Percentiles rank a stretch among this genome's conserved stretches.
These are phyloP conservation scores for Mycena rosella DNA, from an alignment of 768 basidiomycete species.

Conservation along the genomic window DNA sequence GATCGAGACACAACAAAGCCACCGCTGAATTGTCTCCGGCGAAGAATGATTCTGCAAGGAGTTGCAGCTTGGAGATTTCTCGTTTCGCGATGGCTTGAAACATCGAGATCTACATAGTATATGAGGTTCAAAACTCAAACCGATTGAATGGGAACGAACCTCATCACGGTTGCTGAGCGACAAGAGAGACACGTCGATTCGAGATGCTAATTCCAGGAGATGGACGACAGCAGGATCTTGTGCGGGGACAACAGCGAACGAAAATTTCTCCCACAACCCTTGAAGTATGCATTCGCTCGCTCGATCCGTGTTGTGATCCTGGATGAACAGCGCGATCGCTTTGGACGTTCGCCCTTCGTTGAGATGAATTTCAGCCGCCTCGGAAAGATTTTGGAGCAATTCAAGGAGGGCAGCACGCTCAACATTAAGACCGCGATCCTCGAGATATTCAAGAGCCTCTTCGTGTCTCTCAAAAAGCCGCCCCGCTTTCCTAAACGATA, in stretches of 20 bases:
- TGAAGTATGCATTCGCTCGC: conserved; percentile 58
- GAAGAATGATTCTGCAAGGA: conserved; percentile 47
- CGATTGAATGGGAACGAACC: conserved; percentile 23
- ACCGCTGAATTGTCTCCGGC: conserved; percentile 43
- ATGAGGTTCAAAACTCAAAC: background rate
- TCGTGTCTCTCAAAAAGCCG: conserved; percentile 63
- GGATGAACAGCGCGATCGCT: conserved; percentile 62
- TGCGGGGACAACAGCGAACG: conserved; percentile 51
- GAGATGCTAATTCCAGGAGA: conserved; percentile 43
- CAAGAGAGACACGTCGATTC: conserved; percentile 29
- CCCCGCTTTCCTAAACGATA: conserved; percentile 55
- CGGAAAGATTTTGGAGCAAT: conserved; percentile 52
- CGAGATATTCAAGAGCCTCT: conserved; percentile 68
- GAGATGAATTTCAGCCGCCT: conserved; percentile 67
- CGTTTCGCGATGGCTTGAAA: conserved; percentile 47
- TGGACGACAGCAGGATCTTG: conserved; percentile 24
- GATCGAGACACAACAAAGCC: conserved; percentile 59
- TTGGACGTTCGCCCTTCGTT: conserved; percentile 58
- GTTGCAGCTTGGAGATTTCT: conserved; percentile 44
- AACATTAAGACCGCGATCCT: conserved; percentile 64
- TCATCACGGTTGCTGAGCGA: conserved; percentile 25
- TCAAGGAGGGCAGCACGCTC: conserved; percentile 61
- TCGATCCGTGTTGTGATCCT: conserved; percentile 44
- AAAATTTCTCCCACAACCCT: conserved; percentile 59
- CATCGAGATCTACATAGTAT: conserved; percentile 41